Evolutionary conservation across 352 stramenopile genomes (phyloP).

Genomic region (Globisporangium perplexum): DNA sequence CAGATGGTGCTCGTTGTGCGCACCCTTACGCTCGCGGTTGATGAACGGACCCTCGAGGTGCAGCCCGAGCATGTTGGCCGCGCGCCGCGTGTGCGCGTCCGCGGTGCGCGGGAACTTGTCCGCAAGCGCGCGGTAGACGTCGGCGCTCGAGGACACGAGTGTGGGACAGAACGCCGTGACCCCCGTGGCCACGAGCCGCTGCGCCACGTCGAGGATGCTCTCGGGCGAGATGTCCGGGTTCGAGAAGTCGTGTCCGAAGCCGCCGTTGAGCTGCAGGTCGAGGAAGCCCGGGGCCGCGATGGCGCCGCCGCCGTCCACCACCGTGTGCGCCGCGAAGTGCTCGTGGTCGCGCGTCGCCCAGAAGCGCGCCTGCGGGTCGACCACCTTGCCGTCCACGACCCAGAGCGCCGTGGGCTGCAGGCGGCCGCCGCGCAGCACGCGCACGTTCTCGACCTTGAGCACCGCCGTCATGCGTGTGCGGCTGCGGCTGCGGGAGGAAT

Average conservation of each 20-base stretch:
- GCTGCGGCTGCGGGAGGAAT: too few relatives aligned
- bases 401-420: constrained; percentile 39
- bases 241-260: constrained; percentile 85
- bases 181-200: constrained; percentile 51
- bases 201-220: constrained; percentile 41
- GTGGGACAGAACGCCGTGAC: constrained; percentile 89
- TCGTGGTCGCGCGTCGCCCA: constrained; percentile 22
- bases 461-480: constrained; percentile 12
- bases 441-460: constrained; percentile 58
- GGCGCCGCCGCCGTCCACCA: constrained; percentile 62
- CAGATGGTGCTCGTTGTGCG: constrained; percentile 67
- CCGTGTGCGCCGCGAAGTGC: constrained; percentile 32
- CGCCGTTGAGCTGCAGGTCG: constrained; percentile 89
- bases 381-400: constrained; percentile 46
- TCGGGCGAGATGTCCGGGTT: constrained; percentile 31
- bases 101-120: constrained; percentile 36
- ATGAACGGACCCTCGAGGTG: constrained; percentile 92
- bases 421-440: constrained; percentile 36
- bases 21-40: constrained; percentile 65
- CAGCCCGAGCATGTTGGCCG: constrained; percentile 74
- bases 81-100: constrained; percentile 22
- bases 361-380: constrained; percentile 51
- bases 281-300: constrained; percentile 86
- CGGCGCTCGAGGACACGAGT: constrained; percentile 65
- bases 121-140: constrained; percentile 58